phyloP scores from a whole-genome alignment of 345 rosid genomes.

The Salix brachista region DNA sequence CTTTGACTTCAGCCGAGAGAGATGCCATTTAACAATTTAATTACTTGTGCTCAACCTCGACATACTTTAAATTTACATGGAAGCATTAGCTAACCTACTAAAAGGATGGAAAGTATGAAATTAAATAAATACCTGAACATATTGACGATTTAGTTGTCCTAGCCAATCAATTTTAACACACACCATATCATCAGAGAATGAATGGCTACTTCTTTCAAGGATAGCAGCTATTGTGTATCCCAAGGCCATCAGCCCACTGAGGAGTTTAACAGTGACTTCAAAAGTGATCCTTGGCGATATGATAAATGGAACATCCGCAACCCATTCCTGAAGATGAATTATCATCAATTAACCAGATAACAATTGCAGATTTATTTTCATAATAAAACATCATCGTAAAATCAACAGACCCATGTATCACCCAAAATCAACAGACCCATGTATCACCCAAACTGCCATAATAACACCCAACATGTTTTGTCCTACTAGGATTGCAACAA shows the following conservation, averaged over 20 bases:
- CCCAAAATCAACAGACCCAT: no score
- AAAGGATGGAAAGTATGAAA: background rate
- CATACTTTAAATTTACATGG: background rate
- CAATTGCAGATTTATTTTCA: background rate
- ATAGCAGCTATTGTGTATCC: conserved; percentile 96
- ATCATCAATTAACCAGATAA: conserved; percentile 7
- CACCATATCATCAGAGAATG: conserved; percentile 69
- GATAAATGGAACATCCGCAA: conserved; percentile 90
- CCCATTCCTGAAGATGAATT: conserved; percentile 72
- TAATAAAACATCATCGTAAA: background rate
- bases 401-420: background rate
- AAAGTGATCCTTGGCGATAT: conserved; percentile 98
- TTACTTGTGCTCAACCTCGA: background rate
- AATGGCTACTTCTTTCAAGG: conserved; percentile 92
- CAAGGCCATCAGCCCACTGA: conserved; percentile 97
- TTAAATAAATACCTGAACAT: conserved; percentile 66
- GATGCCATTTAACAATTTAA: background rate
- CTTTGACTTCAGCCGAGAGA: background rate
- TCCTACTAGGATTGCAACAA: background rate
- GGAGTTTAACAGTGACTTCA: conserved; percentile 97
- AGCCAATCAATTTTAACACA: conserved; percentile 93
- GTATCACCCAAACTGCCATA: background rate
- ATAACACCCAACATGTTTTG: background rate
- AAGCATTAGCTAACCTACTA: background rate
- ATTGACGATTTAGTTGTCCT: conserved; percentile 78